These are phyloP conservation scores for Brassica nigra DNA, from an alignment of 345 rosid species.

Conservation along the genomic window DNA sequence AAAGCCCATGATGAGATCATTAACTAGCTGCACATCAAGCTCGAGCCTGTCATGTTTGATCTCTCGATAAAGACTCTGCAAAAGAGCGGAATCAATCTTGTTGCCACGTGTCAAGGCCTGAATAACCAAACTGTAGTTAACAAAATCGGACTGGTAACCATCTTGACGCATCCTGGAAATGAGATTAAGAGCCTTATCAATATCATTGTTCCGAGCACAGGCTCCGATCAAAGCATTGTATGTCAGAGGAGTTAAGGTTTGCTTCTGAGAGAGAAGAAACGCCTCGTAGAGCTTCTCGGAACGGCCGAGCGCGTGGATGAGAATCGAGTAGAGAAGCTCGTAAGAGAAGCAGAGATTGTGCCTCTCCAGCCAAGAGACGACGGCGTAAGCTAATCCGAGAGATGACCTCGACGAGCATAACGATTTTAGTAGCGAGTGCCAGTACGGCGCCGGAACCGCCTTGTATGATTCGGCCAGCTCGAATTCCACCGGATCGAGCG, in stretches of 20 bases:
- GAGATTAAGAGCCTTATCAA: slow-evolving; percentile 82
- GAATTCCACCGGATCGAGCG: slow-evolving; percentile 66
- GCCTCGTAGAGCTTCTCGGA: slow-evolving; percentile 97
- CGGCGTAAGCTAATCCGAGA: slow-evolving; percentile 64
- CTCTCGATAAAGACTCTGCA: slow-evolving; percentile 68
- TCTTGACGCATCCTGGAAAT: slow-evolving; percentile 85
- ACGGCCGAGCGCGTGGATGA: slow-evolving; percentile 90
- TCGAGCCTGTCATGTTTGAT: slow-evolving; percentile 75
- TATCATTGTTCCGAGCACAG: slow-evolving; percentile 80
- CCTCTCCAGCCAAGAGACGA: slow-evolving; percentile 84
- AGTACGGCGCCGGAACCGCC: slow-evolving; percentile 82
- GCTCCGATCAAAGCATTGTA: slow-evolving; percentile 92
- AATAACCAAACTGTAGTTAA: slow-evolving; percentile 83
- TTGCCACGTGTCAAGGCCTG: slow-evolving; percentile 68
- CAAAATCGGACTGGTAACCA: slow-evolving; percentile 83
- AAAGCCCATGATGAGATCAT: slow-evolving; percentile 81
- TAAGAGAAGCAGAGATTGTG: slow-evolving; percentile 95
- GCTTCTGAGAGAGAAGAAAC: slow-evolving; percentile 77
- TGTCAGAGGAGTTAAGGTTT: slow-evolving; percentile 75
- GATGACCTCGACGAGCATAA: slow-evolving; percentile 63
- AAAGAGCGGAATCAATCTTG: slow-evolving; percentile 61
- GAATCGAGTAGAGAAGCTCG: slow-evolving; percentile 88
- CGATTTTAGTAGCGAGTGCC: slow-evolving; percentile 83
- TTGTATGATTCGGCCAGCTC: slow-evolving; percentile 76
- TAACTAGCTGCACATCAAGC: slow-evolving; percentile 72